Percentiles rank a stretch among this genome's conserved stretches.
Conservation (phyloP, 495 filamentous ascomycete species). For the Trichoderma erinaceum region DNA sequence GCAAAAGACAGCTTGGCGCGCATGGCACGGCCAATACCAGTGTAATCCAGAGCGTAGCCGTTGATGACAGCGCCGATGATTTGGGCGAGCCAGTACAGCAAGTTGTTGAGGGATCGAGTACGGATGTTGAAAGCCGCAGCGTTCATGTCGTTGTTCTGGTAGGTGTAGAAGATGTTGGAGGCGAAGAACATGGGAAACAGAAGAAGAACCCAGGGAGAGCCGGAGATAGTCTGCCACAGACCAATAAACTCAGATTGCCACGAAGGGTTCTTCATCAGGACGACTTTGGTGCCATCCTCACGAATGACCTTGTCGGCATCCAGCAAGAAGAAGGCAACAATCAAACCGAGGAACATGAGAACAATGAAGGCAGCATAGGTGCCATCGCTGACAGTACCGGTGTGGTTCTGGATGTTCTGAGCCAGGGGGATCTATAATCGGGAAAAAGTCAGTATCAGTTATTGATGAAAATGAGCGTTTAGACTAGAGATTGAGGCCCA, state of each 20-base stretch:
- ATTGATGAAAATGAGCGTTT: slow-evolving; percentile 15
- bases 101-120: slow-evolving; percentile 73
- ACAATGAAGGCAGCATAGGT: slow-evolving; percentile 91
- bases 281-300: slow-evolving; percentile 67
- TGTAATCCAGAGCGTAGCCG: slow-evolving; percentile 67
- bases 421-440: slow-evolving; percentile 60
- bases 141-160: slow-evolving; percentile 60
- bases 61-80: slow-evolving; percentile 78
- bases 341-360: slow-evolving; percentile 70
- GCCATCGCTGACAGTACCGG: slow-evolving; percentile 63
- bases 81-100: slow-evolving; percentile 83
- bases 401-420: slow-evolving; percentile 63
- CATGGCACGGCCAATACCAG: slow-evolving; percentile 56
- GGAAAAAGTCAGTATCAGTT: no score
- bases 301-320: slow-evolving; percentile 73
- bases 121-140: slow-evolving; percentile 72
- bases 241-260: slow-evolving; percentile 73
- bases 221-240: slow-evolving; percentile 65
- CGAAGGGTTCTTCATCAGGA: slow-evolving; percentile 81
- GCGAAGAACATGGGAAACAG: slow-evolving; percentile 86
- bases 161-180: slow-evolving; percentile 77
- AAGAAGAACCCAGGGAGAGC: slow-evolving; percentile 70
- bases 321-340: slow-evolving; percentile 64
- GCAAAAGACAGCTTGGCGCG: slow-evolving; percentile 68
- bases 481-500: background rate